Evolutionary conservation across 805 yeast genomes (phyloP).

Genomic region (Yamadazyma ubonensis): DNA sequence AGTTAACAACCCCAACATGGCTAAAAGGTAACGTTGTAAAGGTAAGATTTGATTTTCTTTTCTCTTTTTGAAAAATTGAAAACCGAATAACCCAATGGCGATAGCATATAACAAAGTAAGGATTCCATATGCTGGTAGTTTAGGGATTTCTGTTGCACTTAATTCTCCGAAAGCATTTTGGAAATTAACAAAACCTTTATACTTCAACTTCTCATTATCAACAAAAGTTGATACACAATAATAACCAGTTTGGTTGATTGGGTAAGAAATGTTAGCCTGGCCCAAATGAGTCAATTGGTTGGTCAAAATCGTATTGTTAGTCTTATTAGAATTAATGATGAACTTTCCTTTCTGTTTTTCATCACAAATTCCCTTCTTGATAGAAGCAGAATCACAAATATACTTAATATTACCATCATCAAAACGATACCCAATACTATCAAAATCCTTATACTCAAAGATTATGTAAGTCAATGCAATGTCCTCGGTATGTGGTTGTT

Average conservation of each 20-base stretch:
- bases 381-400: conserved; percentile 72
- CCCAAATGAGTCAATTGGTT: conserved; percentile 57
- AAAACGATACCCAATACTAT: conserved; percentile 56
- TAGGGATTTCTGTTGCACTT: conserved; percentile 88
- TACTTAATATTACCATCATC: conserved; percentile 46
- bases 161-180: conserved; percentile 91
- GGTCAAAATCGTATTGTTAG: conserved; percentile 56
- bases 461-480: conserved; percentile 63
- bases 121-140: conserved; percentile 83
- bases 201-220: conserved; percentile 41
- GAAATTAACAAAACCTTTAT: conserved; percentile 70
- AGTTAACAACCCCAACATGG: conserved; percentile 77
- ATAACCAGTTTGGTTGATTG: conserved; percentile 76
- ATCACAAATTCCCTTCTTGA: conserved; percentile 55
- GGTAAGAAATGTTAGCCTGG: conserved; percentile 59
- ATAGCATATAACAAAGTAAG: conserved; percentile 81
- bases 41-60: conserved; percentile 74
- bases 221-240: conserved; percentile 83
- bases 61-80: conserved; percentile 81
- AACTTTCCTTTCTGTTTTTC: conserved; percentile 58
- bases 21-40: conserved; percentile 86
- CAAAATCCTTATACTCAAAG: conserved; percentile 81
- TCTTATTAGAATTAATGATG: conserved; percentile 48
- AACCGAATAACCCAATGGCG: conserved; percentile 77
- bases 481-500: conserved; percentile 29